These are phyloP conservation scores for Phenoliferia sp. DNA, from an alignment of 1,284 basidiomycete species.

Conservation along the genomic window DNA sequence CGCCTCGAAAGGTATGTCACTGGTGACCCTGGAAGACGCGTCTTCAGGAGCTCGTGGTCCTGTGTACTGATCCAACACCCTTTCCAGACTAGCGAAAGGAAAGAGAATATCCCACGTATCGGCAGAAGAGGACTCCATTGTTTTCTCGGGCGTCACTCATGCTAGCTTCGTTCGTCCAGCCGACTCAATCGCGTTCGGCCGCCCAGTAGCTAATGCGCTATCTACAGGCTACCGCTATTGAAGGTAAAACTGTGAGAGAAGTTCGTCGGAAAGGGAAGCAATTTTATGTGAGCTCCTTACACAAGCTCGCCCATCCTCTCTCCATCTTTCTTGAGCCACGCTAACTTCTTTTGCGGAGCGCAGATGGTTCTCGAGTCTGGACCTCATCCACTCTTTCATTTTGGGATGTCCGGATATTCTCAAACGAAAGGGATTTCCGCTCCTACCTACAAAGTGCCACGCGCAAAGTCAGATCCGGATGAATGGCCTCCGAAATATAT, in stretches of 20 bases:
- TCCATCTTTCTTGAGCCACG: not conserved
- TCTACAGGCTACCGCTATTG: conserved; percentile 55
- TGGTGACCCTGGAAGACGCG: no score
- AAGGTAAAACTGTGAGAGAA: conserved; percentile 55
- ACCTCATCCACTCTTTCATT: conserved; percentile 23
- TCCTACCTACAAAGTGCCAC: conserved; percentile 57
- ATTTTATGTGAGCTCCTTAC: conserved; percentile 42
- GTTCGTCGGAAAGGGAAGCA: conserved; percentile 68
- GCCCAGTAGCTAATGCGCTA: conserved; percentile 5
- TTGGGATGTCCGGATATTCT: conserved; percentile 35
- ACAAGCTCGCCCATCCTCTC: not conserved
- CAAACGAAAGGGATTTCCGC: conserved; percentile 59
- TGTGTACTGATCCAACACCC: no score
- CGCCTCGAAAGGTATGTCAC: not conserved
- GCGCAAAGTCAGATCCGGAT: conserved; percentile 50
- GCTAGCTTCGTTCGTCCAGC: conserved; percentile 57
- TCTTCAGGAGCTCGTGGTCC: no score
- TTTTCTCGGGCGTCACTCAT: conserved; percentile 59
- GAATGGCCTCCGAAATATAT: conserved; percentile 74
- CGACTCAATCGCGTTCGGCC: no score
- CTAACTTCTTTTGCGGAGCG: not conserved
- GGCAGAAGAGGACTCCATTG: conserved; percentile 62
- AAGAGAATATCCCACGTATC: conserved; percentile 58
- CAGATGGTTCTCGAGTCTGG: conserved; percentile 17
- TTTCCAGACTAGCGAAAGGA: conserved; percentile 49